Evolutionary conservation across 73 alveolate species (phyloP), one percentile per base, ranked within the genome.

Genomic region (Paramecium sonneborni): DNA sequence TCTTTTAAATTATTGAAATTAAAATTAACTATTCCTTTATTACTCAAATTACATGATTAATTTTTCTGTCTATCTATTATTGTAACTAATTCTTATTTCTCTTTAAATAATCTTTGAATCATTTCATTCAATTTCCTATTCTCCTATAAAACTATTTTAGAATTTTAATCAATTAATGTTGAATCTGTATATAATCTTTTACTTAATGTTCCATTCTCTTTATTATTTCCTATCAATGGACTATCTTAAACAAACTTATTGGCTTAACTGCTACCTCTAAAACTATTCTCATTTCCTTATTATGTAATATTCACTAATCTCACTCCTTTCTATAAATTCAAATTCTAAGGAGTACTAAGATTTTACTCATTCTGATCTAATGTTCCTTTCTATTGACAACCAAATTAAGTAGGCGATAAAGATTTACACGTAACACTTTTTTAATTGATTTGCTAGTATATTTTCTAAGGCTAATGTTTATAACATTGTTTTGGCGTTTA

Each of bases 31-130:
- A 24, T 44, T 26, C 84, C 68, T 62, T 26, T 23, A 62, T 9
- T 26, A 30, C 30, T 12, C 18, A 26, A 4, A 7, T 7, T 62
- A 12, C 44, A 62, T n/a, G 20, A 62, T 0, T 5, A 7, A 32
- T 32, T 62, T 26, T 62, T 21, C 6, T 62, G 24, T 62, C 24
- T 62, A 26, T 62, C 84, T 12, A 62, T 62, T 26, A 62, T 30
- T 30, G 46, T 30, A 62, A 62, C 84, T 62, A 62, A 62, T 9
- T 62, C 84, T 15, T 62, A 62, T 26, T 62, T 62, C 84, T 62
- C 46, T 12, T 62, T 62, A 46, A 62, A 62, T 62, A 62, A 62
- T 62, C 84, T 10, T 62, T 62, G 46, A 26, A 62, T 62, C 46
- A 62, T 62, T 8, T 62, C 84, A 62, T 62, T 62, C 48, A 26